Conservation (phyloP, 108 stramenopile genomes). For the Pelagomonas calceolata region DNA sequence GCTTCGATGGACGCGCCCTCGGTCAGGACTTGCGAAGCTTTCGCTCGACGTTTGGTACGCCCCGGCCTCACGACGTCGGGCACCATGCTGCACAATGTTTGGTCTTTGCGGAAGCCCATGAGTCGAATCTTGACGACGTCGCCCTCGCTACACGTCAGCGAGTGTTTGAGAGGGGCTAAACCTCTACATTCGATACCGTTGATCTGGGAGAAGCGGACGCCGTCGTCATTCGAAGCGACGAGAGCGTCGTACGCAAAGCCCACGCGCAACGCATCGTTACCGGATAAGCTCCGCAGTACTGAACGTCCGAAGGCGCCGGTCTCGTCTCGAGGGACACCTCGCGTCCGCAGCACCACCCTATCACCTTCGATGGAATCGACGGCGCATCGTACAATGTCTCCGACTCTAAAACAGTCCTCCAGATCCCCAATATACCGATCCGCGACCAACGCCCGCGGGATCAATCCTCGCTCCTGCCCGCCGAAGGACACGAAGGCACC, state of each 20-base stretch:
- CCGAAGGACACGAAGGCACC: conserved; percentile 91
- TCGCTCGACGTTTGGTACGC: too few relatives aligned
- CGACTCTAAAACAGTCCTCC: not conserved
- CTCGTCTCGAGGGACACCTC: not conserved
- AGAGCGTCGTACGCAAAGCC: not conserved
- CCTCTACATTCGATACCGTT: too few relatives aligned
- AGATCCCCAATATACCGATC: not conserved
- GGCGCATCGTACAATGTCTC: not conserved
- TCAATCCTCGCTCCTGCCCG: conserved; percentile 21
- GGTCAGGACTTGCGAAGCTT: too few relatives aligned
- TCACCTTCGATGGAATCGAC: not conserved
- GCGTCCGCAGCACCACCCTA: not conserved
- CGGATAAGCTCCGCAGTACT: not conserved
- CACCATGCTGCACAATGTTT: too few relatives aligned
- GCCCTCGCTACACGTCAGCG: not conserved
- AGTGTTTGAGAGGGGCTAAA: not conserved
- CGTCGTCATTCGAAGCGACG: not conserved
- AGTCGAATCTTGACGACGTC: not conserved
- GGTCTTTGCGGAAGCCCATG: not conserved
- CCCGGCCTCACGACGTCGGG: too few relatives aligned
- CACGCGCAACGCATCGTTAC: not conserved
- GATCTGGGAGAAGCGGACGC: not conserved
- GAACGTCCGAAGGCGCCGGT: not conserved
- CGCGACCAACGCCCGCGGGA: not conserved
- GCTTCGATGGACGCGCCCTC: too few relatives aligned